Evolutionary conservation across 2,329 filamentous ascomycete species (phyloP).

Genomic region (Claviceps monticola): DNA sequence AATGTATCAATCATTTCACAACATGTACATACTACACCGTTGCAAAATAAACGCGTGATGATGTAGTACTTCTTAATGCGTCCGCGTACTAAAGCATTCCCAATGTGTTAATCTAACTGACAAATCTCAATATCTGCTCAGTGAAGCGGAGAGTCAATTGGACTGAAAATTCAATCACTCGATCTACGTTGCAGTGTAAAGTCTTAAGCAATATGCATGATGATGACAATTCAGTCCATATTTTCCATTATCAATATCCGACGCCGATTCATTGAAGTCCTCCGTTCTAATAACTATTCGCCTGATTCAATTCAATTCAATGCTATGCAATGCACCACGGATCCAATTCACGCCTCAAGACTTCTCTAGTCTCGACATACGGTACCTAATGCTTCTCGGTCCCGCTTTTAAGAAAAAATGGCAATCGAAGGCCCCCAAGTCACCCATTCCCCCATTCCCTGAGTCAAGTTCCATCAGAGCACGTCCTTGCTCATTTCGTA

Average conservation of each 20-base stretch:
- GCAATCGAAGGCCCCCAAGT: background rate
- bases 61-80: too few relatives aligned
- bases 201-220: background rate
- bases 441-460: background rate
- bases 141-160: background rate
- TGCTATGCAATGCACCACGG: slow-evolving; percentile 4
- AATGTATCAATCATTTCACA: too few relatives aligned
- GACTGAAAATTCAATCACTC: background rate
- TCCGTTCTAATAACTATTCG: background rate
- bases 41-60: too few relatives aligned
- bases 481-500: slow-evolving; percentile 44
- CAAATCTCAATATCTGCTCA: too few relatives aligned
- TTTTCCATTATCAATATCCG: background rate
- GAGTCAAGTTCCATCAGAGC: slow-evolving; percentile 15
- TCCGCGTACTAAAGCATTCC: too few relatives aligned
- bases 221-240: background rate
- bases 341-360: background rate
- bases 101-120: too few relatives aligned
- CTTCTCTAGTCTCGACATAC: background rate
- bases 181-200: background rate
- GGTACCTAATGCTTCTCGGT: background rate
- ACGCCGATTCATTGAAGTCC: background rate
- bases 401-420: background rate
- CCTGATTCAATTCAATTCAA: slow-evolving; percentile 2
- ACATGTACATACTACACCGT: too few relatives aligned